Conservation (phyloP, 495 filamentous ascomycete species). For the Trichoderma virens region DNA sequence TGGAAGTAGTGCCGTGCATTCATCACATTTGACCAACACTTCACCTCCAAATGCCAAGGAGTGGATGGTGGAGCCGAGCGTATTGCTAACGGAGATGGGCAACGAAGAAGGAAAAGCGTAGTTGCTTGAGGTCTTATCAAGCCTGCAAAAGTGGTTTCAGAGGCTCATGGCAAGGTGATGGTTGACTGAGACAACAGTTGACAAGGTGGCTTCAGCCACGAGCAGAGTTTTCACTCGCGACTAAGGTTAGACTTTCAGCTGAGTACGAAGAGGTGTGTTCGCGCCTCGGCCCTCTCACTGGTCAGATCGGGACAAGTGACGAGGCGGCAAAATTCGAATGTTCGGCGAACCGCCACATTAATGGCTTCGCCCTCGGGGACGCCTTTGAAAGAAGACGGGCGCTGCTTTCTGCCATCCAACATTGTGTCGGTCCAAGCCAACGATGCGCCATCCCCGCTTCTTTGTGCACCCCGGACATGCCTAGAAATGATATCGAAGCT, state of each 20-base stretch:
- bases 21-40: not conserved
- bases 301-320: not conserved
- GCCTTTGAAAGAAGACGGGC: not conserved
- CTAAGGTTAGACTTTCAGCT: not conserved
- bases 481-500: slow-evolving; percentile 1
- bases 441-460: not conserved
- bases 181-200: not conserved
- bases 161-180: not conserved
- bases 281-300: not conserved
- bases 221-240: not conserved
- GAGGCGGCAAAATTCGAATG: not conserved
- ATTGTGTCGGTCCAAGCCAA: not conserved
- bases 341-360: not conserved
- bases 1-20: not conserved
- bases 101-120: not conserved
- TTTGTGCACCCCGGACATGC: not conserved
- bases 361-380: not conserved
- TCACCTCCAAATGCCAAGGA: not conserved
- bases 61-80: not conserved
- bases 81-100: not conserved
- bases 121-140: not conserved
- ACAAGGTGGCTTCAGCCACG: not conserved
- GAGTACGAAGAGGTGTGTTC: not conserved
- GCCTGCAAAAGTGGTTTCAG: not conserved
- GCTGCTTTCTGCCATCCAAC: not conserved